Base-by-base conservation (phyloP, 2,329 filamentous ascomycete species). In the Rhynchosporium agropyri region DNA sequence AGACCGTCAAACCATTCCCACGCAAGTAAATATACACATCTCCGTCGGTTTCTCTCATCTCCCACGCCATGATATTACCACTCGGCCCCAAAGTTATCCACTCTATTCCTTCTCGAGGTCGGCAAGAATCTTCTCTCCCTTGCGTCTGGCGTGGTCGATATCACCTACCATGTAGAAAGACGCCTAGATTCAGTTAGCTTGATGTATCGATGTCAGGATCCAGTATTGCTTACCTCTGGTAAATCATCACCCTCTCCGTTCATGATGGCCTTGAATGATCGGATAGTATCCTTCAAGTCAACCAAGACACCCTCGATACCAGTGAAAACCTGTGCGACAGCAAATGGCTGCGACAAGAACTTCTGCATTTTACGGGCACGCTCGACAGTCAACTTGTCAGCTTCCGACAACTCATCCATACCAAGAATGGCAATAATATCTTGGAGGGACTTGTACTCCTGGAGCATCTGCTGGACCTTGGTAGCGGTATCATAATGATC, bases 401-500 rank as follows among this genome's bases (percentile, higher is more conserved):
- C 90, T 86, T 98, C 95, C 70, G 95, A 98, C 83, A 99, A 84
- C 81, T 99, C 95, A 82, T 99, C 95, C 95, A 99, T 98, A 89
- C 94, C 98, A 83, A 73, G 63, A 92, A 99, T 99, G 82, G 95
- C 95, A 86, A 97, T 97, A 89, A 99, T 99, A 85, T 99, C 95
- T 85, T 99, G 95, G 73, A 99, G 92, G 70, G 94, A 98, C 91
- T 98, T 98, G 91, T 99, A 99, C 87, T 98, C 95, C 84, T 99
- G 95, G 79, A 99, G 89, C 83, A 97, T 98, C 84, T 97, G 92
- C 86, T 99, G 95, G 77, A 99, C 95, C 75, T 89, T 89, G 79
- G 90, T 91, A 79, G 95, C 95, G 75, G 88, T 94, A 68, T 92
- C 80, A 89, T 99, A 99, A 87, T 99, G 95, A 68, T 99, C 95